Evolutionary conservation across 306 rosid genomes (phyloP).

Genomic region (Lupinus albus): DNA sequence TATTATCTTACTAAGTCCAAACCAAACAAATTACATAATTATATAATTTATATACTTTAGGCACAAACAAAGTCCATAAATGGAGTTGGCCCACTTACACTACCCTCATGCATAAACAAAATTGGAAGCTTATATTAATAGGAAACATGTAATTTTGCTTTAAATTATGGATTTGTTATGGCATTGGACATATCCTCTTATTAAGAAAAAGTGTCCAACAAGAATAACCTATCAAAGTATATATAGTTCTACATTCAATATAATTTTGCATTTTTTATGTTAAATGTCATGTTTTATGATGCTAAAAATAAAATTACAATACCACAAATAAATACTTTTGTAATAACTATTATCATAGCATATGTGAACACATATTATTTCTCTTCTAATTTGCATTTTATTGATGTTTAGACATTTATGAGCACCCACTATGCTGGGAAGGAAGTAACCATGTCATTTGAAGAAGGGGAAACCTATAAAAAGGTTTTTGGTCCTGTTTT

Average conservation of each 20-base stretch:
- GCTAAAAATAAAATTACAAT: too few relatives aligned
- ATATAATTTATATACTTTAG: background rate
- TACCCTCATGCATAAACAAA: too few relatives aligned
- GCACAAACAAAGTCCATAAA: background rate
- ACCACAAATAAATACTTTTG: too few relatives aligned
- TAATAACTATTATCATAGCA: background rate
- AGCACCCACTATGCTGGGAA: constrained; percentile 84
- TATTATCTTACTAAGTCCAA: too few relatives aligned
- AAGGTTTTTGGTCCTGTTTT: constrained; percentile 84
- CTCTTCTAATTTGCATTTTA: background rate
- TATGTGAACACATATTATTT: background rate
- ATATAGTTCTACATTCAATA: too few relatives aligned
- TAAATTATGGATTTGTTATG: background rate
- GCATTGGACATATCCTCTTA: too few relatives aligned
- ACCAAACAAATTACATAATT: background rate
- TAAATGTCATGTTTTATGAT: too few relatives aligned
- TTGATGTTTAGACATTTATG: constrained; percentile 62
- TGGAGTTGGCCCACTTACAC: too few relatives aligned
- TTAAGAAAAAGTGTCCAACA: too few relatives aligned
- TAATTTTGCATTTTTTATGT: too few relatives aligned
- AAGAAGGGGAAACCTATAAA: constrained; percentile 67
- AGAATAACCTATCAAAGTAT: too few relatives aligned
- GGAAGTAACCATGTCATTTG: constrained; percentile 56
- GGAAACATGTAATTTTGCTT: background rate
- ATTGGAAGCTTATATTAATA: too few relatives aligned